A percentile compares a stretch with the other conserved stretches of the same genome.
Evolutionary conservation across 257 asterid species (phyloP).

Genomic region (Craterostigma plantagineum): DNA sequence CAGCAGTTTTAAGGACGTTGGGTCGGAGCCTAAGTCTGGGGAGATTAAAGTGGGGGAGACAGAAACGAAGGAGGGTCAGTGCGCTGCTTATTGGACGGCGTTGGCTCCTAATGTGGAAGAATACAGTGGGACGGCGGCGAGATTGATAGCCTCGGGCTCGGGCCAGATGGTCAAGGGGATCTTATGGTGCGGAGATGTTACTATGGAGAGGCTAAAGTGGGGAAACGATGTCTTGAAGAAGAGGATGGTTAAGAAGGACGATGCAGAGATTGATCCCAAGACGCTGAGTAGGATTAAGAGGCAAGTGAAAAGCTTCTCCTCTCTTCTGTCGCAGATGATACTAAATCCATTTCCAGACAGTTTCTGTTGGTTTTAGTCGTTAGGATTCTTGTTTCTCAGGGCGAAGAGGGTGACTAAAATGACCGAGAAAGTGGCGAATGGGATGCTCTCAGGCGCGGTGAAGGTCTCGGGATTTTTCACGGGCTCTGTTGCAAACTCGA

Average conservation of each 20-base stretch:
- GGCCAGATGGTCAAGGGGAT: constrained; percentile 81
- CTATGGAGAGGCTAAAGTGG: constrained; percentile 73
- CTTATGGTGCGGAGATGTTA: constrained; percentile 84
- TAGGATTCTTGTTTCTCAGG: too few relatives aligned
- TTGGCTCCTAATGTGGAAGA: constrained; percentile 96
- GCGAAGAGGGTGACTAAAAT: constrained; percentile 67
- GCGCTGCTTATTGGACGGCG: constrained; percentile 67
- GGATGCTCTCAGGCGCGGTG: constrained; percentile 67
- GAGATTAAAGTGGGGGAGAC: constrained; percentile 53
- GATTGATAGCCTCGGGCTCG: constrained; percentile 68
- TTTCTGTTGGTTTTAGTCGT: too few relatives aligned
- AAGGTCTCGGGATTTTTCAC: constrained; percentile 81
- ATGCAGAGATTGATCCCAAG: constrained; percentile 46
- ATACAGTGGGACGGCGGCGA: constrained; percentile 42
- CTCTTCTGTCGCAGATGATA: too few relatives aligned
- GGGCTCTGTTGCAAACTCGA: constrained; percentile 52
- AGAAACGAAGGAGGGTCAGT: constrained; percentile 15
- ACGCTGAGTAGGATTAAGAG: constrained; percentile 53
- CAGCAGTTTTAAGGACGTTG: too few relatives aligned
- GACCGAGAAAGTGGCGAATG: constrained; percentile 60
- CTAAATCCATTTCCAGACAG: too few relatives aligned
- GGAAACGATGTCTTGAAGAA: constrained; percentile 54
- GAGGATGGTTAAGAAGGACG: constrained; percentile 26
- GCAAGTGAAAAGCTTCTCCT: too few relatives aligned
- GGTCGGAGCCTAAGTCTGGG: constrained; percentile 29